Conservation (phyloP, 495 filamentous ascomycete genomes). For the Daldinia grandis region DNA sequence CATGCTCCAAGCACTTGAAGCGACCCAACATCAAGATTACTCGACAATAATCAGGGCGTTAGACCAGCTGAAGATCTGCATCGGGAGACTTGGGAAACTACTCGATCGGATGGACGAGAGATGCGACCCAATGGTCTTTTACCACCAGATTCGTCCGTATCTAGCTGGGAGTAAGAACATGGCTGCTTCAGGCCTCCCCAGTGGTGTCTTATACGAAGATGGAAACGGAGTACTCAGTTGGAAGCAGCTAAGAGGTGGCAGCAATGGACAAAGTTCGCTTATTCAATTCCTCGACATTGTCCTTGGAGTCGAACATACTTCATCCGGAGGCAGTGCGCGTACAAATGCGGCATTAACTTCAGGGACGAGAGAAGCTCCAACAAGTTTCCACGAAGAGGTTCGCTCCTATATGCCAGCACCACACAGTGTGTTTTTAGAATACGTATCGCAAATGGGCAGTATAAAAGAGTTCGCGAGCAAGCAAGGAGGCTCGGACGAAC, state of each 20-base stretch:
- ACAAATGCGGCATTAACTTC: slow-evolving; percentile 55
- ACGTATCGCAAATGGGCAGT: slow-evolving; percentile 75
- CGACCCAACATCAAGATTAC: slow-evolving; percentile 67
- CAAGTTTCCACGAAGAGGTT: slow-evolving; percentile 92
- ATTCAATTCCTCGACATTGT: slow-evolving; percentile 94
- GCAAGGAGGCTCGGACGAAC: slow-evolving; percentile 52
- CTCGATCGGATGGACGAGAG: slow-evolving; percentile 87
- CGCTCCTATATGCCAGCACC: slow-evolving; percentile 89
- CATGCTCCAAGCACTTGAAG: slow-evolving; percentile 79
- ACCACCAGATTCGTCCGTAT: slow-evolving; percentile 90
- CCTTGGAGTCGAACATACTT: slow-evolving; percentile 86
- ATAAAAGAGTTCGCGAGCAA: slow-evolving; percentile 72
- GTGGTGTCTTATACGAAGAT: slow-evolving; percentile 86
- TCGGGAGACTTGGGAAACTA: slow-evolving; percentile 74
- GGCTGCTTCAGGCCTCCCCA: slow-evolving; percentile 85
- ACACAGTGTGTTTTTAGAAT: slow-evolving; percentile 82
- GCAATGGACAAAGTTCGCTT: slow-evolving; percentile 92
- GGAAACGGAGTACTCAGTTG: slow-evolving; percentile 70
- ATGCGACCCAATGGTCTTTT: slow-evolving; percentile 93
- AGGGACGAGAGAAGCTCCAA: slow-evolving; percentile 77
- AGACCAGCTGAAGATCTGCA: slow-evolving; percentile 67
- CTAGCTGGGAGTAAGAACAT: slow-evolving; percentile 97
- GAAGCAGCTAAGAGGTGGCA: slow-evolving; percentile 84
- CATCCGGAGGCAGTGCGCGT: slow-evolving; percentile 71
- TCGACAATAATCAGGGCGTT: slow-evolving; percentile 70